Percentiles rank a stretch among this genome's conserved stretches.
Conservation (phyloP, 805 yeast genomes). For the Starmerella potacharoeniae region DNA sequence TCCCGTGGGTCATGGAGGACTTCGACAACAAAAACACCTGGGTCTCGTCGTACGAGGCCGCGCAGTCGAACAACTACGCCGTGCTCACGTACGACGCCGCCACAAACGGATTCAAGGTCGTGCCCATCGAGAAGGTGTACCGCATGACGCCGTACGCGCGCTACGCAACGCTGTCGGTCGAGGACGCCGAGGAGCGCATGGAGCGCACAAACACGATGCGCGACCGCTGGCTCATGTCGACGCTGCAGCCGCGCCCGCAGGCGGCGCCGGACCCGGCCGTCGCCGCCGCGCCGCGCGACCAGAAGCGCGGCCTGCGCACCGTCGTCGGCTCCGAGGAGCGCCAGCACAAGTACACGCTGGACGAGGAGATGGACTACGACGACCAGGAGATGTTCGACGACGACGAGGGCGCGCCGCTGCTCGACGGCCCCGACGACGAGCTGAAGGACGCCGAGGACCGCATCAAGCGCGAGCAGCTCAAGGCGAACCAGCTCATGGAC, state of each 20-base stretch:
- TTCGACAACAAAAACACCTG: constrained; percentile 87
- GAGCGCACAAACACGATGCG: constrained; percentile 54
- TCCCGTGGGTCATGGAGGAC: constrained; percentile 97
- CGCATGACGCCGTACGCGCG: constrained; percentile 86
- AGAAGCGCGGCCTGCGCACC: constrained; percentile 21
- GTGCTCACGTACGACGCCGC: constrained; percentile 65
- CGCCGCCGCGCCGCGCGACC: constrained; percentile 8
- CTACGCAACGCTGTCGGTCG: constrained; percentile 85
- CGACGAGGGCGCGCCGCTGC: constrained; percentile 96
- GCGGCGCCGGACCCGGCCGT: constrained; percentile 13
- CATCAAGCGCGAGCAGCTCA: constrained; percentile 30
- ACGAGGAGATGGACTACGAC: constrained; percentile 74
- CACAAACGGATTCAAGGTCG: constrained; percentile 72
- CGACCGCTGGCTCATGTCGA: constrained; percentile 94
- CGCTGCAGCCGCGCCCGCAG: constrained; percentile 28
- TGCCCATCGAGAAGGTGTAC: constrained; percentile 91
- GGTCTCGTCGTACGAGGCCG: constrained; percentile 94
- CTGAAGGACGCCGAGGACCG: constrained; percentile 69
- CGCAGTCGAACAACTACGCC: constrained; percentile 75
- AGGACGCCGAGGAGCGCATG: constrained; percentile 94
- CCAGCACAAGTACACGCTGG: constrained; percentile 39
- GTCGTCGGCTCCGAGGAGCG: constrained; percentile 34
- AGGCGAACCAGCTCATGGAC: constrained; percentile 57
- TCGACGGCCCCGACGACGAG: constrained; percentile 93
- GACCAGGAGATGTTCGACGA: constrained; percentile 92